A percentile compares a stretch with the other conserved stretches of the same genome.
These are phyloP conservation scores for Cercophora sp. DNA, from an alignment of 495 filamentous ascomycete species.

Conservation along the genomic window DNA sequence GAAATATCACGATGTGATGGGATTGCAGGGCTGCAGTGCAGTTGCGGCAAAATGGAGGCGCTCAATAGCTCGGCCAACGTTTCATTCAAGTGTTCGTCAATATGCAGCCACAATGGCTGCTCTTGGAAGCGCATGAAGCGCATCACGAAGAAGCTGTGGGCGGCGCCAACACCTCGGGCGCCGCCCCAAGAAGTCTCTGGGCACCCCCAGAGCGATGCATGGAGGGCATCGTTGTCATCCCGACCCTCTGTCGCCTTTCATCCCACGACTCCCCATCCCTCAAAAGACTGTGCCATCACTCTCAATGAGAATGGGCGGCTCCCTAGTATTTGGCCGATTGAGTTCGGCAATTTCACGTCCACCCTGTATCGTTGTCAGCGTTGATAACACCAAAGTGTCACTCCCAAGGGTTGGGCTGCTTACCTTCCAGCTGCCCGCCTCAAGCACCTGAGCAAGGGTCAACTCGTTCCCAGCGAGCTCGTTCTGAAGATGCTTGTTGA, in stretches of 20 bases:
- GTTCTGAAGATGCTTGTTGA: constrained; percentile 57
- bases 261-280: not conserved
- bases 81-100: not conserved
- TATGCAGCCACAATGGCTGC: not conserved
- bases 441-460: constrained; percentile 72
- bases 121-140: not conserved
- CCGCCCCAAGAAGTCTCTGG: not conserved
- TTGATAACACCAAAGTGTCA: too few relatives aligned
- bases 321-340: constrained; percentile 91
- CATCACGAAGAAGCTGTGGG: too few relatives aligned
- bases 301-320: constrained; percentile 92
- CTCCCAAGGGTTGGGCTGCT: constrained; percentile 14
- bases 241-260: too few relatives aligned
- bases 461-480: constrained; percentile 55
- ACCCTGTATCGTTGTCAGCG: constrained; percentile 52
- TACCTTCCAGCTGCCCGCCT: constrained; percentile 96
- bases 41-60: too few relatives aligned
- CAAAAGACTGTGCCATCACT: constrained; percentile 96
- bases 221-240: too few relatives aligned
- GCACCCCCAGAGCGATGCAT: too few relatives aligned
- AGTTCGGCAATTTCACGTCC: constrained; percentile 95
- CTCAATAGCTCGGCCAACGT: not conserved
- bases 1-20: too few relatives aligned
- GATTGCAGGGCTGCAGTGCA: too few relatives aligned
- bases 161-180: not conserved